phyloP scores from a whole-genome alignment of 176 grass and related monocot species.

The Triticum monococcum region DNA sequence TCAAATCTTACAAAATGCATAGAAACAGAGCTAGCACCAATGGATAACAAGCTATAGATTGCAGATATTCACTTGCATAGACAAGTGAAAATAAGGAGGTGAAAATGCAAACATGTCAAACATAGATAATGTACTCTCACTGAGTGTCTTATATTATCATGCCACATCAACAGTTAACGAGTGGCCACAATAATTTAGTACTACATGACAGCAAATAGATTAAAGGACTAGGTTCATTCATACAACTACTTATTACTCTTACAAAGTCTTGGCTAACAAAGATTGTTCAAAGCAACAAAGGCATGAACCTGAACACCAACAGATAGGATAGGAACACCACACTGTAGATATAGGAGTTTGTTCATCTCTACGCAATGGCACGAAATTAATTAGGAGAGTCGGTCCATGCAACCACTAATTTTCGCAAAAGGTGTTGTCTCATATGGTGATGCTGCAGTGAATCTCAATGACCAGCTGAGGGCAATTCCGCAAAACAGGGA shows the following conservation, averaged over 20 bases:
- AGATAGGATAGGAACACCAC: no score
- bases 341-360: neutral
- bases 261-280: neutral
- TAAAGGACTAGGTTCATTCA: neutral
- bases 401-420: neutral
- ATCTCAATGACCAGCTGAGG: neutral
- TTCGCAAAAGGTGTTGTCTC: neutral
- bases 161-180: no score
- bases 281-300: neutral
- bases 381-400: neutral
- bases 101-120: no score
- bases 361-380: neutral
- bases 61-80: no score
- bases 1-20: no score
- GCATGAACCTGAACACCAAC: neutral
- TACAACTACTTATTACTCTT: neutral
- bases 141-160: no score
- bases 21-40: no score
- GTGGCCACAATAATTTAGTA: neutral
- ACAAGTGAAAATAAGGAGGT: no score
- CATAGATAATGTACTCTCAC: no score
- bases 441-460: neutral
- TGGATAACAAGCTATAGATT: no score
- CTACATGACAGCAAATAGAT: neutral
- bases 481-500: slow-evolving; percentile 17